Evolutionary conservation across 2,329 filamentous ascomycete species (phyloP), one percentile per base, ranked within the genome.

Genomic region (Thielaviopsis punctulata): DNA sequence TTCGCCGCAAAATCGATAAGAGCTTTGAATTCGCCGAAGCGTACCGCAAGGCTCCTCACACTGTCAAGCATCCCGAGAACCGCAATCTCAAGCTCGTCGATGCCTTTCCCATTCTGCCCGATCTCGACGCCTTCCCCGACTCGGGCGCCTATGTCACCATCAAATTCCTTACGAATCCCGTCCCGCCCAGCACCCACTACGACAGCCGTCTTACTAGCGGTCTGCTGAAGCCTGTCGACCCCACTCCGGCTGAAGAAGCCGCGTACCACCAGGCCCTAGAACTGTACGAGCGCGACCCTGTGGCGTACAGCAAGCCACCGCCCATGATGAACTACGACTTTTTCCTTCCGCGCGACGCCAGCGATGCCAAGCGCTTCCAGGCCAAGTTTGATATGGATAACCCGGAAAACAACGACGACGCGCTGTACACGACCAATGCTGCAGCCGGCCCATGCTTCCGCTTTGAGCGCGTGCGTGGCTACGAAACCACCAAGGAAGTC

Each of bases 111-210:
- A 64, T 84, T 39, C 64, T 84, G 18, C 80, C 80, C 5, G 80
- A 84, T 59, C 70, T 80, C 43, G 76, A 81, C 55, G 75, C 78
- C n/a, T 82, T 82, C 67, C 79, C 80, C 47, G 80, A 84, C 63
- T 77, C 76, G 2, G 80, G 80, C 52, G 79, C 79, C 56, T 84
- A 84, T 61, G 76, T 82, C 57, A 78, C 79, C 13, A 71, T 84
- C 66, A 84, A 84, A 64, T 83, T 84, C 64, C 72, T 73, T 49
- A 78, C 74, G 57, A 81, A 80, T 61, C 80, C 80, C 3, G 74
- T 83, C 24, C 66, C 73, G 9, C 68, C 70, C 52, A 67, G 65
- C 44, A 68, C 60, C 46, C 65, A 65, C 45, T 83, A 81, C 62
- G 78, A 82, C 62, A 68, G 67, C 48, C 78, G 80, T 36, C 69